phyloP scores from a whole-genome alignment of 176 grass and related monocot species.

The Oryza glaberrima region DNA sequence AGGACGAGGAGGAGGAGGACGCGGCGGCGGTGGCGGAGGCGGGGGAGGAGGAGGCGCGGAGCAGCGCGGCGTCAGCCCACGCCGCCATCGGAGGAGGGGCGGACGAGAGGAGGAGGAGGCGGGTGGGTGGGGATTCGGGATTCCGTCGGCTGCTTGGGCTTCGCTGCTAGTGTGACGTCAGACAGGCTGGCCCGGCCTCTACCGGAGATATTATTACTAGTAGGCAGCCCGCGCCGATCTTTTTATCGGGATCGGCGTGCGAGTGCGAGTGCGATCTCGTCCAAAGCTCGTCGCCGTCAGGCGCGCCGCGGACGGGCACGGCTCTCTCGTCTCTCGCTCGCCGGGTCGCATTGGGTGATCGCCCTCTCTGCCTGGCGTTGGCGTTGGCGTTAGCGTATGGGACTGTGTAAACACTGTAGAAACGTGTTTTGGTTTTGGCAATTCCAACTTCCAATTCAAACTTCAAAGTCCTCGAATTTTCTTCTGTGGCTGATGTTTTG shows the following conservation, averaged over 20 bases:
- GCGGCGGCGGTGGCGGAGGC: not conserved
- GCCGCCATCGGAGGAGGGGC: conserved; percentile 40
- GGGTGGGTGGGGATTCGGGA: not conserved
- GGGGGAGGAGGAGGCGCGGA: conserved; percentile 35
- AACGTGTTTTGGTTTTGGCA: not conserved
- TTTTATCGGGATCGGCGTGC: conserved; percentile 19
- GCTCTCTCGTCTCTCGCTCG: too few relatives aligned
- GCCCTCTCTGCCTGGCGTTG: too few relatives aligned
- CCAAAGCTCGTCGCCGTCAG: not conserved
- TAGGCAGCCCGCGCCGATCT: conserved; percentile 1
- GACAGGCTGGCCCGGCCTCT: not conserved
- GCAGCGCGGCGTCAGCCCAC: conserved; percentile 53
- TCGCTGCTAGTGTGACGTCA: not conserved
- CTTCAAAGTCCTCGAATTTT: too few relatives aligned
- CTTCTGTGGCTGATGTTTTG: too few relatives aligned
- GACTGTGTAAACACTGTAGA: not conserved
- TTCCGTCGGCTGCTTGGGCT: conserved; percentile 49
- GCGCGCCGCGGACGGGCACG: too few relatives aligned
- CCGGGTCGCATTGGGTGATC: too few relatives aligned
- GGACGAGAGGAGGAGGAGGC: not conserved
- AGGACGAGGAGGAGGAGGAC: not conserved
- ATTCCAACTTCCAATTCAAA: too few relatives aligned
- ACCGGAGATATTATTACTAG: not conserved
- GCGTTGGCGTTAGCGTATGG: not conserved
- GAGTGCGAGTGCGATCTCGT: not conserved